Evolutionary conservation across 2,329 filamentous ascomycete species (phyloP).

Genomic region (Colletotrichum sidae): DNA sequence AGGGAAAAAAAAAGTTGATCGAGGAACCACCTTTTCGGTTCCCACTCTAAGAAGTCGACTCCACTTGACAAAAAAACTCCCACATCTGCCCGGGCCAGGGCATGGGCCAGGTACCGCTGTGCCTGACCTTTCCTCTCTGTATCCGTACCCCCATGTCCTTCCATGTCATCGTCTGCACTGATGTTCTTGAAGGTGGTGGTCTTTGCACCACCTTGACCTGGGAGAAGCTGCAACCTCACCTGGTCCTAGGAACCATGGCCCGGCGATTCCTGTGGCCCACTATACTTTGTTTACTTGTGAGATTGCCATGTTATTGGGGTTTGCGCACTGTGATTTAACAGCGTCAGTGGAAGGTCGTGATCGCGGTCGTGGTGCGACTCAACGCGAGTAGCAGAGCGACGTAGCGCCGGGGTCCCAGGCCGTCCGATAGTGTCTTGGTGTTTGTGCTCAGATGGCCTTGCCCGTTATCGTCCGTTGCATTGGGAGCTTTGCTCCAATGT

Average conservation of each 20-base stretch:
- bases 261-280: constrained; percentile 31
- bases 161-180: constrained; percentile 14
- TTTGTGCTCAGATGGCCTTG: constrained; percentile 11
- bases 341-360: not conserved
- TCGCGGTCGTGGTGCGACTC: too few species aligned
- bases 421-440: constrained; percentile 7
- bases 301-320: constrained; percentile 18
- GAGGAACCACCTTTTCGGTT: constrained; percentile 14
- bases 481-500: constrained; percentile 30
- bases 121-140: constrained; percentile 18
- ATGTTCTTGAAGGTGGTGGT: not conserved
- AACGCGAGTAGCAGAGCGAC: too few species aligned
- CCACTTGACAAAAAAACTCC: constrained; percentile 11
- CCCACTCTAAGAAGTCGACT: constrained; percentile 11
- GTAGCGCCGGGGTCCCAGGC: constrained; percentile 18
- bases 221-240: constrained; percentile 32
- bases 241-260: constrained; percentile 34
- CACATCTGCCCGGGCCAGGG: constrained; percentile 18
- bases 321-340: constrained; percentile 25
- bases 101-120: constrained; percentile 18
- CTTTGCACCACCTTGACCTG: not conserved
- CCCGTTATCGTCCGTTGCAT: not conserved
- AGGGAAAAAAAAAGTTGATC: constrained; percentile 14
- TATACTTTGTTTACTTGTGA: constrained; percentile 37
- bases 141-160: constrained; percentile 18